A percentile compares a stretch with the other conserved stretches of the same genome.
phyloP scores from a whole-genome alignment of 306 rosid genomes.

The Rubus parviflorus region DNA sequence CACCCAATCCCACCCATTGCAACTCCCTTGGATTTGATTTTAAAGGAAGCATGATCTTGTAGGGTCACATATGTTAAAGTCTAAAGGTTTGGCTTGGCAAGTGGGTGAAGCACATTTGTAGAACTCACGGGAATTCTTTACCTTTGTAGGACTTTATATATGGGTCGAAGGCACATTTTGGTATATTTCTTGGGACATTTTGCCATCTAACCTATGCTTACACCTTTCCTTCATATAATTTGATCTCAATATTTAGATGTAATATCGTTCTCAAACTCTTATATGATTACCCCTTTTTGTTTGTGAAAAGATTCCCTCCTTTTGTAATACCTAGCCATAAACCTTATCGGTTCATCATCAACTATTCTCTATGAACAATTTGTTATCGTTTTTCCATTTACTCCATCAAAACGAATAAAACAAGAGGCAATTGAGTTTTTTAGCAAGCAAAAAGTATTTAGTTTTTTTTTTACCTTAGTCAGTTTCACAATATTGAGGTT shows the following conservation, averaged over 20 bases:
- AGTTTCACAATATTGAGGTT: neutral
- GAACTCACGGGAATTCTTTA: constrained; percentile 5
- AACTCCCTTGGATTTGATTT: neutral
- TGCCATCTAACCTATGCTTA: neutral
- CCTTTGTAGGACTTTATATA: neutral
- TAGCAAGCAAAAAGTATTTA: neutral
- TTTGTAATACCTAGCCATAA: too few species aligned
- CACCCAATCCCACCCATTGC: neutral
- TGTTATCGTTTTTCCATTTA: too few species aligned
- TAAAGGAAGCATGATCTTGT: constrained; percentile 18
- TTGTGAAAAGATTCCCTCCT: too few species aligned
- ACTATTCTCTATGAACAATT: too few species aligned
- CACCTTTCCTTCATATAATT: too few species aligned
- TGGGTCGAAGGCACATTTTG: neutral
- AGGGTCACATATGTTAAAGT: constrained; percentile 13
- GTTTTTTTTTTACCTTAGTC: neutral
- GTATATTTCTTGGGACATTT: neutral
- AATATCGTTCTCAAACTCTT: neutral
- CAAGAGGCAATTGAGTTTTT: too few species aligned
- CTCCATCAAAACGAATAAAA: too few species aligned
- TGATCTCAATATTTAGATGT: too few species aligned
- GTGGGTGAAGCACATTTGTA: constrained; percentile 32
- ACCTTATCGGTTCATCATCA: too few species aligned
- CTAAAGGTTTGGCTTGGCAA: constrained; percentile 16
- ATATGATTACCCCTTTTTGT: too few species aligned